These are phyloP conservation scores for Umbelopsis sp. DNA, from an alignment of 192 early-diverging fungal species.

Conservation along the genomic window DNA sequence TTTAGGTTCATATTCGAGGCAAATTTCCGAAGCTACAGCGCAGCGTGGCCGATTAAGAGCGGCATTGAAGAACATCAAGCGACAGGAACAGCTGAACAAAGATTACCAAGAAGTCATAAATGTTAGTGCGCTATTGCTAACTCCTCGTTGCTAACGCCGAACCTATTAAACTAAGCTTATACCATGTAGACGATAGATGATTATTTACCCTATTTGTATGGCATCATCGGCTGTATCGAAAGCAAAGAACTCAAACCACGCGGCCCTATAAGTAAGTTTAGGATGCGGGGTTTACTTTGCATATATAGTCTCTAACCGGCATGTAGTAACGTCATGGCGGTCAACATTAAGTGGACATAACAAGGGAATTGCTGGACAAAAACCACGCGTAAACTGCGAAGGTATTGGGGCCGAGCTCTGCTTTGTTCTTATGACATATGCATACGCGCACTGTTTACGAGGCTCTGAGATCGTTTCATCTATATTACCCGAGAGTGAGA, in stretches of 20 bases:
- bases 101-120: slow-evolving; percentile 51
- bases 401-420: slow-evolving; percentile 58
- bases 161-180: background rate
- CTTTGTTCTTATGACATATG: slow-evolving; percentile 58
- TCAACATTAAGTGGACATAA: slow-evolving; percentile 52
- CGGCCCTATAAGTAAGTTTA: slow-evolving; percentile 34
- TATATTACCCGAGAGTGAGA: background rate
- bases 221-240: slow-evolving; percentile 44
- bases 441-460: slow-evolving; percentile 49
- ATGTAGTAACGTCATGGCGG: slow-evolving; percentile 60
- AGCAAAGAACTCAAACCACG: slow-evolving; percentile 34
- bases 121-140: slow-evolving; percentile 13
- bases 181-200: slow-evolving; percentile 44
- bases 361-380: slow-evolving; percentile 47
- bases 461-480: slow-evolving; percentile 28
- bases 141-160: background rate
- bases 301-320: background rate
- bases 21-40: slow-evolving; percentile 60
- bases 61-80: slow-evolving; percentile 55
- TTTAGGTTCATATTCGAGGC: slow-evolving; percentile 43
- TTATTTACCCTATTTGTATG: slow-evolving; percentile 52
- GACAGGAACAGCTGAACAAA: slow-evolving; percentile 44
- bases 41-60: slow-evolving; percentile 54
- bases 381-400: slow-evolving; percentile 48
- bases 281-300: background rate